phyloP scores from a whole-genome alignment of 345 rosid species.

The Trapa bicornis region DNA sequence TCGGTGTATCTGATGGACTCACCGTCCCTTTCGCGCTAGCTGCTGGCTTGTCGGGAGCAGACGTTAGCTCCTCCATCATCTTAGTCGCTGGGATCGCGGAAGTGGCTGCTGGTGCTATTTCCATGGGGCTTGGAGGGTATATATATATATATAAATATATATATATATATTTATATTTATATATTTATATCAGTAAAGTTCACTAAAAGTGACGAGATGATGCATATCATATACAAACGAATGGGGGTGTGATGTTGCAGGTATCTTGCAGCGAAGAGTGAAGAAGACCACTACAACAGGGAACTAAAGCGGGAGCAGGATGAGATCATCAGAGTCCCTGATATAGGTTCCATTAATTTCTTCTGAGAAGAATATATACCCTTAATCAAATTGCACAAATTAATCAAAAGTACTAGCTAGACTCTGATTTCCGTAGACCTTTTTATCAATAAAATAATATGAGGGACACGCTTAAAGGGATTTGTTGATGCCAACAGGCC shows the following conservation, averaged over 20 bases:
- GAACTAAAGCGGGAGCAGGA: slow-evolving; percentile 74
- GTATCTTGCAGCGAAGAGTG: slow-evolving; percentile 82
- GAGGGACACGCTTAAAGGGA: too few species aligned
- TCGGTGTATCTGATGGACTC: slow-evolving; percentile 92
- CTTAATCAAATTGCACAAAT: too few species aligned
- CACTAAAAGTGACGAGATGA: too few species aligned
- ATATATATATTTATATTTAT: too few species aligned
- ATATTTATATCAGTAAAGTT: too few species aligned
- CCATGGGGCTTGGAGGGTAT: slow-evolving; percentile 97
- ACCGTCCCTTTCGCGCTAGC: slow-evolving; percentile 95
- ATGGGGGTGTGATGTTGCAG: slow-evolving; percentile 15
- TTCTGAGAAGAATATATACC: too few species aligned
- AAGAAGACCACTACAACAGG: slow-evolving; percentile 67
- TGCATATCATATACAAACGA: too few species aligned
- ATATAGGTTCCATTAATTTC: slow-evolving; percentile 28
- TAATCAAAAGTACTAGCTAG: too few species aligned
- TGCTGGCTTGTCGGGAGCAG: slow-evolving; percentile 87
- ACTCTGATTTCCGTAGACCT: too few species aligned
- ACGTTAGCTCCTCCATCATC: slow-evolving; percentile 70
- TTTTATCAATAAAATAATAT: too few species aligned
- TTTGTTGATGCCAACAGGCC: too few species aligned
- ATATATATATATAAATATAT: not conserved
- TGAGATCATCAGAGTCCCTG: slow-evolving; percentile 71
- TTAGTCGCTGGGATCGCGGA: slow-evolving; percentile 89
- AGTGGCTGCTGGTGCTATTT: slow-evolving; percentile 88